Base-by-base conservation (phyloP, 805 yeast genomes). In the Myxozyma monticola region DNA sequence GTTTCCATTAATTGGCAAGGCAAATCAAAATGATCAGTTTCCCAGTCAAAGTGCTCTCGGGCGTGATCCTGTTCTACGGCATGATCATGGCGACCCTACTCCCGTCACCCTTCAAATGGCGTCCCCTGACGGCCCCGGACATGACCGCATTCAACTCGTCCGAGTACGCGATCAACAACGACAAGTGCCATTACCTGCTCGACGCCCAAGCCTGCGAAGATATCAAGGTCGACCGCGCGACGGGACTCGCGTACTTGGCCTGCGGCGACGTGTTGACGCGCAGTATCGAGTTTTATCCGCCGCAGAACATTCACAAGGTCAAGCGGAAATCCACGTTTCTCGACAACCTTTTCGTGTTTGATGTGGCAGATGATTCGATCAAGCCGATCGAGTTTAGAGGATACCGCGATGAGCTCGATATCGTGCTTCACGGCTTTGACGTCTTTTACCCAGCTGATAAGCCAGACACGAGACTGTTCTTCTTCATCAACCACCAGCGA, bases 201-300 rank as follows among this genome's bases (percentile, higher is more conserved):
- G 51, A 47, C 6, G 51, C 43, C 2, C 47, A 48, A 20, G 51
- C 41, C 17, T 48, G 51, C 24, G 51, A 48, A 26, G 51, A 48
- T 18, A 37, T 48, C 18, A 36, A 44, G 2, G 30, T 48, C 10
- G 51, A 48, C 37, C 42, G 42, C 21, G 17, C 42, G 10, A 48
- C 52, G 25, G 52, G 52, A 3, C 17, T 37, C 9, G 48, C 42
- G 3, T 48, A 48, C 28, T 21, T 48, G 44, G 52, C 39, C 17
- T 48, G 52, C 26, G 52, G 52, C 14, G 42, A 48, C 9, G 44
- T 48, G 38, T 44, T 22, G 4, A 45, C 31, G 4, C 47, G 52
- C 4, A n/a, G n/a, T n/a, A 37, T 4, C 24, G 21, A 21, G n/a
- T 48, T 42, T 44, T 48, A 42, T 35, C 48, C 52, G 6, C 52